Evolutionary conservation across 768 basidiomycete genomes (phyloP).

Genomic region (Leucosporidium scottii): DNA sequence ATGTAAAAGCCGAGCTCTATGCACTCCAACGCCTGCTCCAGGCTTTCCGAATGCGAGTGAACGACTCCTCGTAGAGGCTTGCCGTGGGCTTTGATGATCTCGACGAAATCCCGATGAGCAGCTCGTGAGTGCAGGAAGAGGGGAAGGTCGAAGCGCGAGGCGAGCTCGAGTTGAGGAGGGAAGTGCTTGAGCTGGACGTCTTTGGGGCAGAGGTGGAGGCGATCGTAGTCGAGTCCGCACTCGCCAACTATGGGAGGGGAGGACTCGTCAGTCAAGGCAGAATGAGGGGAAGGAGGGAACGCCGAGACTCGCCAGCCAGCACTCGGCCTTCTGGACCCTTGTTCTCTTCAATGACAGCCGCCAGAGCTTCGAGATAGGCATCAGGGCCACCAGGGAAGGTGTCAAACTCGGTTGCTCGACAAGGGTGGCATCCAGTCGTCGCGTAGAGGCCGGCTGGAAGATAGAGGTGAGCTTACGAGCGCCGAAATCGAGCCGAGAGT

Average conservation of each 20-base stretch:
- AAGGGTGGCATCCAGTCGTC: slow-evolving; percentile 75
- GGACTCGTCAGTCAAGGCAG: not conserved
- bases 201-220: slow-evolving; percentile 57
- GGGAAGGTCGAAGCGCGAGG: slow-evolving; percentile 65
- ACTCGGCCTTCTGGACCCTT: slow-evolving; percentile 4
- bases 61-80: slow-evolving; percentile 65
- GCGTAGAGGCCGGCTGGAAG: slow-evolving; percentile 53
- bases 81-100: slow-evolving; percentile 62
- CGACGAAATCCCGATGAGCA: slow-evolving; percentile 64
- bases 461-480: too few species aligned
- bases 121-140: slow-evolving; percentile 74
- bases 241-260: slow-evolving; percentile 46
- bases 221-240: slow-evolving; percentile 67
- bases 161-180: slow-evolving; percentile 58
- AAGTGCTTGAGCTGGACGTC: slow-evolving; percentile 55
- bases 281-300: not conserved
- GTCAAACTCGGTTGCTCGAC: slow-evolving; percentile 63
- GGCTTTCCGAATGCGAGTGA: slow-evolving; percentile 70
- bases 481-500: not conserved
- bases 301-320: not conserved
- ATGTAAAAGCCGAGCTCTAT: slow-evolving; percentile 67
- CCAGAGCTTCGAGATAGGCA: slow-evolving; percentile 57
- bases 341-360: slow-evolving; percentile 44
- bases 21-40: slow-evolving; percentile 58
- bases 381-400: slow-evolving; percentile 52